Evolutionary conservation across 2,329 filamentous ascomycete genomes (phyloP).

Genomic region (Periconia macrospinosa): DNA sequence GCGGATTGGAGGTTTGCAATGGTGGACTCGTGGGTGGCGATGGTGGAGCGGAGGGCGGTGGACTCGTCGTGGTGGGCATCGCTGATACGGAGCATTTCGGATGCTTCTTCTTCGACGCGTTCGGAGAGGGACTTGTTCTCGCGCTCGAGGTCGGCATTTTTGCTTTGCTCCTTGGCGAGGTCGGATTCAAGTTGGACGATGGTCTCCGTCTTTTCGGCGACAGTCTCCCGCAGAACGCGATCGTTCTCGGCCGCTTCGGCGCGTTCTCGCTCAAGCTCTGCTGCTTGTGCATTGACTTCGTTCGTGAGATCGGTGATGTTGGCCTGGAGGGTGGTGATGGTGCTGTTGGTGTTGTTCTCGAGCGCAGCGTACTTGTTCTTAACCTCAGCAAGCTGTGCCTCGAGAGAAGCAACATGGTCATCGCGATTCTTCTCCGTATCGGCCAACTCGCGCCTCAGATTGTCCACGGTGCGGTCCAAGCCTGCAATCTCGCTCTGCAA

Average conservation of each 20-base stretch:
- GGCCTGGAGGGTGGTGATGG: constrained; percentile 34
- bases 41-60: constrained; percentile 38
- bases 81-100: constrained; percentile 33
- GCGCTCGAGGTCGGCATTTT: constrained; percentile 27
- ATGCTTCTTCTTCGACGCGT: constrained; percentile 31
- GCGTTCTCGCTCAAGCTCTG: constrained; percentile 41
- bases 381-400: constrained; percentile 37
- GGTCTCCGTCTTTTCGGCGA: constrained; percentile 23
- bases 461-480: constrained; percentile 20
- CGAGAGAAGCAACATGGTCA: constrained; percentile 37
- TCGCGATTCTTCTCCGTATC: constrained; percentile 35
- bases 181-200: constrained; percentile 25
- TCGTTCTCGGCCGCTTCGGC: constrained; percentile 29
- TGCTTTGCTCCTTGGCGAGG: constrained; percentile 18
- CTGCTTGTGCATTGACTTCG: constrained; percentile 41
- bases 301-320: constrained; percentile 47
- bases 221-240: constrained; percentile 29
- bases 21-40: constrained; percentile 42
- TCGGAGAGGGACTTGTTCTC: constrained; percentile 32
- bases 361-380: constrained; percentile 33
- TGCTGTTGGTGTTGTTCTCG: constrained; percentile 33
- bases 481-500: constrained; percentile 37
- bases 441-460: constrained; percentile 34
- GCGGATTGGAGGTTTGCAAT: constrained; percentile 38
- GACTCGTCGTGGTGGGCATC: constrained; percentile 32